phyloP scores from a whole-genome alignment of 2,329 filamentous ascomycete species.

The Thelonectria olida region DNA sequence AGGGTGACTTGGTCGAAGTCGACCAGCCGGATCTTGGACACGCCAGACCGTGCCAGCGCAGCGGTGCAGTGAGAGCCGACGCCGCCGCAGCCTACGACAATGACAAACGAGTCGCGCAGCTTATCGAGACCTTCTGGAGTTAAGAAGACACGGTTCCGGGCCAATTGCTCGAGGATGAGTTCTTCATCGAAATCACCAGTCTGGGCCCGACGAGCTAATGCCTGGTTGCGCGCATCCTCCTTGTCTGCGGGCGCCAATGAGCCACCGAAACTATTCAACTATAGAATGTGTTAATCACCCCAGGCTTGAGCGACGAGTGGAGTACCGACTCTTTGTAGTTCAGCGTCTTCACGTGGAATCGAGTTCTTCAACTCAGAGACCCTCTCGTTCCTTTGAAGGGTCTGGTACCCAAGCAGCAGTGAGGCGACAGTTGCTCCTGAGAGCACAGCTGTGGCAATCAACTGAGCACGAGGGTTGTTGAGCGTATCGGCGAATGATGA shows the following conservation, averaged over 20 bases:
- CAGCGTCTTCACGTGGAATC: conserved; percentile 54
- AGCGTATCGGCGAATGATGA: conserved; percentile 56
- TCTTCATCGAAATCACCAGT: conserved; percentile 76
- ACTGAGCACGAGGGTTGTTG: conserved; percentile 63
- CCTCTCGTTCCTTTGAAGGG: conserved; percentile 63
- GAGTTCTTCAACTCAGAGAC: conserved; percentile 67
- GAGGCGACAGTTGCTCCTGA: conserved; percentile 69
- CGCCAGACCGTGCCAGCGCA: conserved; percentile 87
- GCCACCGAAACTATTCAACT: conserved; percentile 71
- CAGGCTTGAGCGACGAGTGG: neutral
- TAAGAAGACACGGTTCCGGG: conserved; percentile 91
- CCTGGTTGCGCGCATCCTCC: conserved; percentile 68
- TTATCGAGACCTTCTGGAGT: conserved; percentile 81
- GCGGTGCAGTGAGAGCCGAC: conserved; percentile 93
- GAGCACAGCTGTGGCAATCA: conserved; percentile 75
- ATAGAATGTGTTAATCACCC: conserved; percentile 34
- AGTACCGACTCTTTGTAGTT: conserved; percentile 33
- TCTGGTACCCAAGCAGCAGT: conserved; percentile 70
- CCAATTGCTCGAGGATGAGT: conserved; percentile 92
- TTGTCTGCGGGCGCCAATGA: conserved; percentile 61
- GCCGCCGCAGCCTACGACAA: conserved; percentile 92
- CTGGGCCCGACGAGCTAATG: conserved; percentile 67
- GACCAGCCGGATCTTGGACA: conserved; percentile 85
- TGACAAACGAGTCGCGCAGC: conserved; percentile 82
- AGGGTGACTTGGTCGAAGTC: conserved; percentile 98